Percentiles rank a stretch among this genome's conserved stretches.
Conservation (phyloP, 305 asterid species). For the Fraxinus angustifolia region DNA sequence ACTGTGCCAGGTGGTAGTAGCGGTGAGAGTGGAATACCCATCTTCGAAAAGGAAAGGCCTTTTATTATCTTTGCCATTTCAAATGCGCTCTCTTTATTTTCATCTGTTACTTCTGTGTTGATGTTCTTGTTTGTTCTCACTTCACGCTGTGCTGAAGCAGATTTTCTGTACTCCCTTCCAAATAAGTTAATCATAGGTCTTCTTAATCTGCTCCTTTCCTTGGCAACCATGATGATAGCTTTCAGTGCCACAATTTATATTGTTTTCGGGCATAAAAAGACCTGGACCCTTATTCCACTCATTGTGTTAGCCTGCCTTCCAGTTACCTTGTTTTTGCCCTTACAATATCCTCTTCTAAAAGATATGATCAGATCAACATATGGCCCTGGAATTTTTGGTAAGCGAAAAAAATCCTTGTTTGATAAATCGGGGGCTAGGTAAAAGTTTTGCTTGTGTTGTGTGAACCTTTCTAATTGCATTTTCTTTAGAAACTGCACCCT, state of each 20-base stretch:
- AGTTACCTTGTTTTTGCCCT: slow-evolving; percentile 8
- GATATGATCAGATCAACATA: slow-evolving; percentile 28
- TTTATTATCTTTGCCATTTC: slow-evolving; percentile 24
- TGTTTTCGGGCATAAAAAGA: slow-evolving; percentile 9
- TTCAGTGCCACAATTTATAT: slow-evolving; percentile 21
- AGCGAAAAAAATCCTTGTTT: neutral
- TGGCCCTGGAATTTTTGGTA: slow-evolving; percentile 27
- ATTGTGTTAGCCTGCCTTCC: slow-evolving; percentile 23
- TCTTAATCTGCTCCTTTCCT: slow-evolving; percentile 21
- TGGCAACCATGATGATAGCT: slow-evolving; percentile 27
- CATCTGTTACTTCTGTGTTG: slow-evolving; percentile 23
- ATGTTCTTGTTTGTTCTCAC: slow-evolving; percentile 30
- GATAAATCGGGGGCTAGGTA: neutral
- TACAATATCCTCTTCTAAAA: slow-evolving; percentile 26
- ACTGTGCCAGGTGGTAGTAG: slow-evolving; percentile 30
- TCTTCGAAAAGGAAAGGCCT: slow-evolving; percentile 9
- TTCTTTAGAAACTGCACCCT: neutral
- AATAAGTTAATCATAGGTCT: slow-evolving; percentile 26
- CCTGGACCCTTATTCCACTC: slow-evolving; percentile 17
- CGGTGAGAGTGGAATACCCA: slow-evolving; percentile 16
- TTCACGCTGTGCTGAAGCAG: slow-evolving; percentile 27
- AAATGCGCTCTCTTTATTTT: slow-evolving; percentile 23
- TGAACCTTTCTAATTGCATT: neutral
- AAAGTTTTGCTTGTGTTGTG: neutral
- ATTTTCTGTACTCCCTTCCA: slow-evolving; percentile 24